phyloP scores from a whole-genome alignment of 305 asterid species.

The Fraxinus sp. region DNA sequence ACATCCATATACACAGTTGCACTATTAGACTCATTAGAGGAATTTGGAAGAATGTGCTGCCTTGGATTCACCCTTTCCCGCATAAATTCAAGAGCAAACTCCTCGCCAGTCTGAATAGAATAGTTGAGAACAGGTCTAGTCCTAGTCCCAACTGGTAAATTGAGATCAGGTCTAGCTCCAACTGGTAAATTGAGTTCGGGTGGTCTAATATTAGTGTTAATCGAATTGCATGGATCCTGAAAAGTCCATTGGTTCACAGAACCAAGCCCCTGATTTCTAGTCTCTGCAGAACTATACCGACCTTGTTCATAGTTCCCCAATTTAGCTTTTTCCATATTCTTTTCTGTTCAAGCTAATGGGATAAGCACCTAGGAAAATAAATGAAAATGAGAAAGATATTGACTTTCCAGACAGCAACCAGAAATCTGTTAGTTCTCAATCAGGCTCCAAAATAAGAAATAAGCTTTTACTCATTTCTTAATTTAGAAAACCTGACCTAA shows the following conservation, averaged over 20 bases:
- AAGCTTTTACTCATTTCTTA: constrained; percentile 35
- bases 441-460: constrained; percentile 47
- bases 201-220: constrained; percentile 54
- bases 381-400: constrained; percentile 11
- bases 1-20: constrained; percentile 50
- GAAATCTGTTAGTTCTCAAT: constrained; percentile 34
- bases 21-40: constrained; percentile 46
- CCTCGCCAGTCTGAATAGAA: constrained; percentile 96
- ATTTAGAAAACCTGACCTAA: constrained; percentile 27
- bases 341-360: constrained; percentile 35
- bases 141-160: constrained; percentile 47
- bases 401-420: constrained; percentile 9
- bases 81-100: constrained; percentile 87
- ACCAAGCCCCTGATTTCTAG: constrained; percentile 56
- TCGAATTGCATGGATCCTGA: constrained; percentile 64
- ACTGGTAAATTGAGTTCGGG: constrained; percentile 45
- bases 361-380: constrained; percentile 11
- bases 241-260: constrained; percentile 53
- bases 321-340: constrained; percentile 44
- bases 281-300: constrained; percentile 49
- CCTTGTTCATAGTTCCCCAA: constrained; percentile 53
- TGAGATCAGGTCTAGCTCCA: constrained; percentile 61
- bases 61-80: constrained; percentile 81
- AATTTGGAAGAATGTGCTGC: constrained; percentile 54
- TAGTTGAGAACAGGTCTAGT: constrained; percentile 73